Base-by-base conservation (phyloP, 768 basidiomycete genomes). In the Hypholoma sublateritium region DNA sequence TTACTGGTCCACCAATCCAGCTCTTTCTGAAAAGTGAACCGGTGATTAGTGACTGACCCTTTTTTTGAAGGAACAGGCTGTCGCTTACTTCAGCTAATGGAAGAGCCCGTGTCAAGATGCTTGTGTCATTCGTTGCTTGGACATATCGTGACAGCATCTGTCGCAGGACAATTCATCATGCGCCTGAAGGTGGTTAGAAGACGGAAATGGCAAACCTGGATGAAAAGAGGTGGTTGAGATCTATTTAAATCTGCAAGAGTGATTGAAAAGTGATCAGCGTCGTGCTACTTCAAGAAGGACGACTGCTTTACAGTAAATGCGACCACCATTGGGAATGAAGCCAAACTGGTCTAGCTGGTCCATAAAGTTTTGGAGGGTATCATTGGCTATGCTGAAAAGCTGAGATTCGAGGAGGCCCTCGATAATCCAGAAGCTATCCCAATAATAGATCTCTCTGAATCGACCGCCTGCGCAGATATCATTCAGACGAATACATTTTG, bases 81-180 rank as follows among this genome's bases (percentile, higher is more conserved):
- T 44, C n/a, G 59, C 76, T 21, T 58, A 87, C 88, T 74, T 95
- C 91, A 4, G 91, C 90, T 24, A 94, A 73, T 54, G 93, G 91
- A n/a, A 98, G 74, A 2, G 89, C 95, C 28, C 93, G 84, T 13
- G 67, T 67, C 24, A 98, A 80, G 58, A 97, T 89, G n/a, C 78
- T 69, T 0, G 75, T 84, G 70, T 97, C 93, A 14, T 86, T 83
- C 7, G 84, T 88, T 3, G 78, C 80, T 2, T 78, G 70, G 48
- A 96, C 81, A 67, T 98, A 97, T n/a, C 84, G 82, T n/a, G 82
- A 78, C 24, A 98, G 76, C 94, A 98, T 97, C 88, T 94, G 62
- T 43, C 19, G n/a, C 24, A 14, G 47, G 8, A 42, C 24, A 24
- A 12, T 14, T 54, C 32, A 50, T 16, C n/a, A 9, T 42, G 7